Evolutionary conservation across 2,329 filamentous ascomycete genomes (phyloP), one percentile per base, ranked within the genome.

Genomic region (Hypoxylon sp.): DNA sequence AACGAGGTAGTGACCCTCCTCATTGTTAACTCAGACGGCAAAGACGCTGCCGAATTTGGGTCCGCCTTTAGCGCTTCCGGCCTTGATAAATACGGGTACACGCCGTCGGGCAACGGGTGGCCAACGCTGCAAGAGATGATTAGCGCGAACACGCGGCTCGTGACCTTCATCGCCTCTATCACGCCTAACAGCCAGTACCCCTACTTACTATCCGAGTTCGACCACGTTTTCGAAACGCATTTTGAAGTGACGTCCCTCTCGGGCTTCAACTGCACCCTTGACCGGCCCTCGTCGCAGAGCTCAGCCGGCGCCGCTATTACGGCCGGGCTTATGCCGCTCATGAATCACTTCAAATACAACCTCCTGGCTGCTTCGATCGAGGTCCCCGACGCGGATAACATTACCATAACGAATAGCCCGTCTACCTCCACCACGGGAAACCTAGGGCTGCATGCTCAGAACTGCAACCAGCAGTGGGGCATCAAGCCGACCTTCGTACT

Each of bases 281-380:
- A 91, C 75, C 88, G 93, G 0, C 93, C 93, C 0, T 79, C 84
- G 0, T 78, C 79, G 5, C 80, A 89, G 35, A 77, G 79, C 21
- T 76, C 82, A 2, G 85, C 85, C 53, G 75, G 85, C 15, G 74
- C 82, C 1, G 92, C 91, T 1, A 75, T 92, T 27, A 75, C 82
- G 0, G 83, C 84, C 1, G 87, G 87, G 72, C 85, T 88, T 73
- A 85, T 96, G 77, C 88, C 92, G 27, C 82, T 96, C 8, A 85
- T 93, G 82, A 96, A 96, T 83, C 93, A 96, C 81, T 95, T 96
- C 82, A 85, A 91, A 58, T 90, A 94, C 82, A 81, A 84, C 63
- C 80, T 76, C 4, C 76, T 89, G 21, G 77, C 82, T n/a, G 79
- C 85, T 3, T 83, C 83, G 65, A 87, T 93, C 73, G 80, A 87